phyloP scores from a whole-genome alignment of 306 rosid species.

The Macrotyloma uniflorum region DNA sequence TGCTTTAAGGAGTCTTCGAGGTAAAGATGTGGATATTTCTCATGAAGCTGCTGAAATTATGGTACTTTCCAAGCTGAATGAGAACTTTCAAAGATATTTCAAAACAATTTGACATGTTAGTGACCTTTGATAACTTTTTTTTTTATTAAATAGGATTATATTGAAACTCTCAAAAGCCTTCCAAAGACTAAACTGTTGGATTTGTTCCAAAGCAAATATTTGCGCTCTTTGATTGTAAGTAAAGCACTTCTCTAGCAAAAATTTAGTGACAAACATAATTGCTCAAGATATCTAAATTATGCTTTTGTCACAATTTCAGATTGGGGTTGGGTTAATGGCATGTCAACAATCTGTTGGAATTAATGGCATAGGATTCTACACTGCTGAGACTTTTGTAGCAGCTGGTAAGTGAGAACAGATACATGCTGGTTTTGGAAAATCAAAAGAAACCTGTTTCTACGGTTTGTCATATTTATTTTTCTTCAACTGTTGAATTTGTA shows the following conservation, averaged over 20 bases:
- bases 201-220: slow-evolving; percentile 63
- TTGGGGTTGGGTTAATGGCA: slow-evolving; percentile 86
- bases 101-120: slow-evolving; percentile 11
- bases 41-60: slow-evolving; percentile 71
- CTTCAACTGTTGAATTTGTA: slow-evolving; percentile 33
- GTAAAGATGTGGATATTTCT: slow-evolving; percentile 58
- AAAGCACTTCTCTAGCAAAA: slow-evolving; percentile 26
- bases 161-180: slow-evolving; percentile 60
- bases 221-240: slow-evolving; percentile 75
- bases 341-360: slow-evolving; percentile 87
- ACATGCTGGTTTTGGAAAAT: background rate
- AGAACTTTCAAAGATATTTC: background rate
- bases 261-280: background rate
- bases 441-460: background rate
- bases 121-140: slow-evolving; percentile 3
- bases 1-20: slow-evolving; percentile 68
- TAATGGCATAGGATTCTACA: slow-evolving; percentile 76
- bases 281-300: background rate
- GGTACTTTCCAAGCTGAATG: slow-evolving; percentile 51
- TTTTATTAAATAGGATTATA: slow-evolving; percentile 59
- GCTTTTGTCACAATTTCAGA: slow-evolving; percentile 49
- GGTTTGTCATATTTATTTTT: slow-evolving; percentile 4
- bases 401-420: slow-evolving; percentile 60
- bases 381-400: slow-evolving; percentile 64
- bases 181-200: slow-evolving; percentile 63